These are phyloP conservation scores for Xenoacremonium recifei DNA, from an alignment of 2,329 filamentous ascomycete species.

Conservation along the genomic window DNA sequence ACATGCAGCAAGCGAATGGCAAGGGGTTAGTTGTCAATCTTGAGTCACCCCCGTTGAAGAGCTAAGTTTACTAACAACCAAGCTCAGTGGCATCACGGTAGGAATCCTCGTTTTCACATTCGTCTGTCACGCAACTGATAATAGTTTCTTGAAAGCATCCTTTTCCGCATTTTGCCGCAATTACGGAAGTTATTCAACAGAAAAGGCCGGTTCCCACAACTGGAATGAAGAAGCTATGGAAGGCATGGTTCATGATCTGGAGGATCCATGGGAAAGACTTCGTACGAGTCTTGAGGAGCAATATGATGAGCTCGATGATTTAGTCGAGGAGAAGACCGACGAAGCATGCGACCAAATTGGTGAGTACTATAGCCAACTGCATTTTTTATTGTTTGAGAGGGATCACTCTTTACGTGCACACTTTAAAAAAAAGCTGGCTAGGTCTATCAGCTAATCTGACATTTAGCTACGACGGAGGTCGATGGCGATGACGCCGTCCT, in stretches of 20 bases:
- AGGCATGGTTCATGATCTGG: conserved; percentile 34
- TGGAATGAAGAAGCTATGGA: conserved; percentile 46
- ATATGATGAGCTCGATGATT: not conserved
- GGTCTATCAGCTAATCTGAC: not conserved
- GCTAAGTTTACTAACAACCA: conserved; percentile 4
- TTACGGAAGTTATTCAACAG: conserved; percentile 35
- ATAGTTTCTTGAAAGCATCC: conserved; percentile 20
- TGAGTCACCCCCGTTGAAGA: not conserved
- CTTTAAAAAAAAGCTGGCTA: not conserved
- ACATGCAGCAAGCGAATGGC: conserved; percentile 31
- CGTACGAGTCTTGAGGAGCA: not conserved
- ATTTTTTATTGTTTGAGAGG: too few relatives aligned
- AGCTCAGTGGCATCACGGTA: conserved; percentile 28
- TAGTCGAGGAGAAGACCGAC: conserved; percentile 1
- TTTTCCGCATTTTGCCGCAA: conserved; percentile 44
- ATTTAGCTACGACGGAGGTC: not conserved
- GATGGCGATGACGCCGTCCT: not conserved
- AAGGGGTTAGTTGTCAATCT: conserved; percentile 29
- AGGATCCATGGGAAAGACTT: conserved; percentile 30
- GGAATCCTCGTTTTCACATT: not conserved
- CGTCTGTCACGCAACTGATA: not conserved
- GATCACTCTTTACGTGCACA: not conserved
- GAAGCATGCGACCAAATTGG: conserved; percentile 14
- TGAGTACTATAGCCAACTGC: conserved; percentile 4
- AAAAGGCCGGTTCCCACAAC: conserved; percentile 23